A percentile compares a stretch with the other conserved stretches of the same genome.
These are phyloP conservation scores for Heterobasidion irregulare DNA, from an alignment of 1,284 basidiomycete species.

Conservation along the genomic window DNA sequence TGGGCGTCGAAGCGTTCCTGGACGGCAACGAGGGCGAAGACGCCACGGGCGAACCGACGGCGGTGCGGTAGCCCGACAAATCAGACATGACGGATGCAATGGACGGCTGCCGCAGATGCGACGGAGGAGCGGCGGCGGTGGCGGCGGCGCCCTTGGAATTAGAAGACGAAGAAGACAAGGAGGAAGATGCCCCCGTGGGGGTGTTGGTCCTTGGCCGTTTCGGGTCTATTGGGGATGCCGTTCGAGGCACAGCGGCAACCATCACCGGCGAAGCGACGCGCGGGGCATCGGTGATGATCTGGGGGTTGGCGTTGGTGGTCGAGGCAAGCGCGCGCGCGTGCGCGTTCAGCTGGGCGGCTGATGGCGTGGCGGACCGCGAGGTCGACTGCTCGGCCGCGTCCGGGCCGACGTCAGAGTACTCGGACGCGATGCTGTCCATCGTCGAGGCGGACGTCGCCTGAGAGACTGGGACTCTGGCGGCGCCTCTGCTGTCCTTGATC, in stretches of 20 bases:
- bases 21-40: constrained; percentile 16
- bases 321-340: constrained; percentile 27
- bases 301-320: constrained; percentile 17
- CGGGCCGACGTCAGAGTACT: constrained; percentile 46
- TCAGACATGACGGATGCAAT: constrained; percentile 62
- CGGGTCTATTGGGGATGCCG: constrained; percentile 16
- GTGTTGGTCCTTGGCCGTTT: constrained; percentile 27
- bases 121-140: constrained; percentile 8
- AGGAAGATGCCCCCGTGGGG: constrained; percentile 18
- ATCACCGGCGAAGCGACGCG: constrained; percentile 16
- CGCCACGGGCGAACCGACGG: constrained; percentile 22
- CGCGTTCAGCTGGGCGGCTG: constrained; percentile 6
- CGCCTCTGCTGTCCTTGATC: constrained; percentile 45
- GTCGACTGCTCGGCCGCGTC: constrained; percentile 9
- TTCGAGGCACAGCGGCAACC: constrained; percentile 15
- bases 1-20: constrained; percentile 17
- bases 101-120: constrained; percentile 46
- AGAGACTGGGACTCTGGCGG: constrained; percentile 13
- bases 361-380: constrained; percentile 14
- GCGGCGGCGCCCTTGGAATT: constrained; percentile 2
- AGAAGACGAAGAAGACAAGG: background rate
- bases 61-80: constrained; percentile 44
- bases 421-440: constrained; percentile 30
- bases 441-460: constrained; percentile 13
- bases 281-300: constrained; percentile 20